phyloP scores from a whole-genome alignment of 106 monocot species.

The Dioscorea alata region DNA sequence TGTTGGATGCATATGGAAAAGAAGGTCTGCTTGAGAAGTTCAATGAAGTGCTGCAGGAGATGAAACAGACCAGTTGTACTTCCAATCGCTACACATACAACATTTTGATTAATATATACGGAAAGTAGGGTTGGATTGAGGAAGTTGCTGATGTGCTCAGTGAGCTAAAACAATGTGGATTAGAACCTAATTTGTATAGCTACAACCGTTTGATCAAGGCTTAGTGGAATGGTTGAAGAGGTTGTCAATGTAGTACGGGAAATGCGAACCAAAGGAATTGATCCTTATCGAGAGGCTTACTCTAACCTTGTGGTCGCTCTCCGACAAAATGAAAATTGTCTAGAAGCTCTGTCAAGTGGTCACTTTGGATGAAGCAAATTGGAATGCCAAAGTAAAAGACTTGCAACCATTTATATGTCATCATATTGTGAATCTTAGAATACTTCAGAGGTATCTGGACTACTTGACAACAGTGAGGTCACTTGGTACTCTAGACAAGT shows the following conservation, averaged over 20 bases:
- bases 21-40: slow-evolving; percentile 64
- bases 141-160: slow-evolving; percentile 63
- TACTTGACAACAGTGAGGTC: too few species aligned
- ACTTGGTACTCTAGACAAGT: too few species aligned
- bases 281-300: slow-evolving; percentile 72
- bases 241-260: slow-evolving; percentile 67
- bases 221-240: slow-evolving; percentile 90
- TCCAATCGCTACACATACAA: slow-evolving; percentile 96
- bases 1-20: slow-evolving; percentile 94
- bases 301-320: slow-evolving; percentile 61
- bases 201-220: slow-evolving; percentile 93
- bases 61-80: slow-evolving; percentile 59
- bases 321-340: slow-evolving; percentile 81
- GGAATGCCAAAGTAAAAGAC: slow-evolving; percentile 4
- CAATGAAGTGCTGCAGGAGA: slow-evolving; percentile 53
- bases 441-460: too few species aligned
- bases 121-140: slow-evolving; percentile 93
- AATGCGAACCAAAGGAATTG: slow-evolving; percentile 64
- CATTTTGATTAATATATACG: slow-evolving; percentile 95
- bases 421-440: too few species aligned
- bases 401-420: too few species aligned
- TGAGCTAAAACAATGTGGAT: slow-evolving; percentile 50
- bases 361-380: slow-evolving; percentile 95
- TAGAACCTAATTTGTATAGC: slow-evolving; percentile 84
- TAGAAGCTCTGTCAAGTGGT: slow-evolving; percentile 97